Evolutionary conservation across 768 basidiomycete genomes (phyloP).

Genomic region (Mycena rebaudengoi): DNA sequence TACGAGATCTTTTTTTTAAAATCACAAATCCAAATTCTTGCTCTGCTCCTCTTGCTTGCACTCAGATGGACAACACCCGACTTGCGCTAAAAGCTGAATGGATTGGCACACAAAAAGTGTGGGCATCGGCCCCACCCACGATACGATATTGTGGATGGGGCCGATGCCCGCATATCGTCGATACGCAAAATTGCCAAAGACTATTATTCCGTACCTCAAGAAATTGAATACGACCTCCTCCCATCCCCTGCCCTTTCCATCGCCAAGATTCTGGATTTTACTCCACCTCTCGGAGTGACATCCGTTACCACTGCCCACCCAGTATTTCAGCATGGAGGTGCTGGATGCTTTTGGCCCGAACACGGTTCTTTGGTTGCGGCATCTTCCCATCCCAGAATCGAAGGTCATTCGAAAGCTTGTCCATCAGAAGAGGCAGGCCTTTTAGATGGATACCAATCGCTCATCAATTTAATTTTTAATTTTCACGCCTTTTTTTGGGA

Average conservation of each 20-base stretch:
- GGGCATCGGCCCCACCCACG: background rate
- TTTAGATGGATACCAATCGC: background rate
- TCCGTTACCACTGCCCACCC: background rate
- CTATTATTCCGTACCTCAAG: background rate
- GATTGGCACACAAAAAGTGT: background rate
- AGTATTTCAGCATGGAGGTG: background rate
- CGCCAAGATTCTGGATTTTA: background rate
- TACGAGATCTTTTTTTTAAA: background rate
- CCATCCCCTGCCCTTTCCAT: background rate
- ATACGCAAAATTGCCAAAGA: background rate
- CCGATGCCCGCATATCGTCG: too few relatives aligned
- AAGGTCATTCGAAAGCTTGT: slow-evolving; percentile 1
- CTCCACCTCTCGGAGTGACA: background rate
- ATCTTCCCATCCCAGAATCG: slow-evolving; percentile 1
- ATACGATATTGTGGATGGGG: too few relatives aligned
- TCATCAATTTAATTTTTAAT: too few relatives aligned
- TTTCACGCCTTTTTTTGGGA: too few relatives aligned
- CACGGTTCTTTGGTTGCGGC: background rate
- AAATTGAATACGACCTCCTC: background rate
- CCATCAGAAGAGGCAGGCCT: background rate
- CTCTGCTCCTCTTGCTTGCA: background rate
- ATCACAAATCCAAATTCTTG: background rate
- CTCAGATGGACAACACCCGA: background rate
- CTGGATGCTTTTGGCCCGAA: background rate
- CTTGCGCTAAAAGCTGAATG: background rate